Base-by-base conservation (phyloP, 441 rosid genomes). In the Erodium texanum region DNA sequence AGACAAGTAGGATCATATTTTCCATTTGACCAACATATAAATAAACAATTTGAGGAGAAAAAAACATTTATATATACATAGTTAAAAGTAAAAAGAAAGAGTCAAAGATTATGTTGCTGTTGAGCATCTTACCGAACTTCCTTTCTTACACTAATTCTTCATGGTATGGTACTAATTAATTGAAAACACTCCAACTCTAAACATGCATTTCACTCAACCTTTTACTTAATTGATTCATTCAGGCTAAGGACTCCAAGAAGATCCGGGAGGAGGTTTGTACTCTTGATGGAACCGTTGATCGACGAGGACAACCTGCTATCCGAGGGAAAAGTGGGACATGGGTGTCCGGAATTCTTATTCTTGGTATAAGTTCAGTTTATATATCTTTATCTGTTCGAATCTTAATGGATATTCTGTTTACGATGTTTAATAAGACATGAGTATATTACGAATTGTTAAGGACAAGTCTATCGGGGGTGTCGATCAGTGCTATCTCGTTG, bases 271-370 rank as follows among this genome's bases (percentile, higher is more conserved):
- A 50, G 18, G 56, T 50, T 29, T 76, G 73, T 76, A 87, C 92
- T 67, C 80, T 78, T 63, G 97, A 91, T 78, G 96, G 97, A 70
- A 81, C 89, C 10, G 84, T 84, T 4, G 93, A 89, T 67, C 86
- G 83, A 78, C 74, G 82, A 45, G 96, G 97, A 34, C 85, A 81
- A 32, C 86, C 92, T 12, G 92, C 93, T 15, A 82, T 89, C 64
- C 83, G 77, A 76, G 71, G 72, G 24, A 84, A 75, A 64, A 86
- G 93, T 41, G 97, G 97, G 68, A 74, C 79, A 65, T 91, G 97
- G 97, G 71, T 73, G 68, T 96, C 97, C 58, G 97, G 92, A 70
- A 82, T 71, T 71, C 77, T 91, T 83, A 83, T 91, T 19, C 85
- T 91, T 12, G 62, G 97, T 90, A 84, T 27, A 27, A 1, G 1